Base-by-base conservation (phyloP, 129 eudicot species). In the Arctium lappa region DNA sequence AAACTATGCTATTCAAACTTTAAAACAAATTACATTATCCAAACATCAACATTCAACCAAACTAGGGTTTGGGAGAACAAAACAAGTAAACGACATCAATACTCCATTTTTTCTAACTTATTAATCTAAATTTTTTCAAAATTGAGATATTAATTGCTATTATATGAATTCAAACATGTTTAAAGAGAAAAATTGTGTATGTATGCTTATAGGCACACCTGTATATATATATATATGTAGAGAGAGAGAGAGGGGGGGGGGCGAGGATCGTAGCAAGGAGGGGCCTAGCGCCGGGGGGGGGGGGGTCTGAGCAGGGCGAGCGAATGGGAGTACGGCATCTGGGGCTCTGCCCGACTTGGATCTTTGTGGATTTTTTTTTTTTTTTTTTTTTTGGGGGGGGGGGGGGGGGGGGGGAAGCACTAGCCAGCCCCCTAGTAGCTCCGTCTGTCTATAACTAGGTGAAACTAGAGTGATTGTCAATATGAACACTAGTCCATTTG, bases 1-100 rank as follows among this genome's bases (percentile, higher is more conserved):
- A 84, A 72, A 90, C 89, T 63, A 95, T 93, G 68, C 27, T 60
- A 60, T 60, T 60, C 2, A 16, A 50, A 50, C 62, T 50, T 50
- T 50, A 50, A 50, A 50, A 50, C 62, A 50, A 50, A 50, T 50
- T 50, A 9, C 62, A 13, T 50, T 13, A 50, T 50, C 62, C n/a
- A 5, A 50, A 50, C 62, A 13, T 50, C n/a, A 50, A 50, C 18
- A 50, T 50, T 12, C 62, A 50, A 15, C 62, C 18, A 12, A 13
- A 50, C 62, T 50, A 13, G 62, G 62, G n/a, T 50, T 12, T 50
- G 13, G 60, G 62, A 2, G 62, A 50, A 50, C 62, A 50, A 13
- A 50, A 50, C 56, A 46, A 46, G 56, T 46, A 11, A 46, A 46
- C 62, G 13, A 50, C 62, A 50, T 50, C 18, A 50, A 3, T 50